Conservation (phyloP, 2,329 filamentous ascomycete genomes). For the Xylariaceae sp. region DNA sequence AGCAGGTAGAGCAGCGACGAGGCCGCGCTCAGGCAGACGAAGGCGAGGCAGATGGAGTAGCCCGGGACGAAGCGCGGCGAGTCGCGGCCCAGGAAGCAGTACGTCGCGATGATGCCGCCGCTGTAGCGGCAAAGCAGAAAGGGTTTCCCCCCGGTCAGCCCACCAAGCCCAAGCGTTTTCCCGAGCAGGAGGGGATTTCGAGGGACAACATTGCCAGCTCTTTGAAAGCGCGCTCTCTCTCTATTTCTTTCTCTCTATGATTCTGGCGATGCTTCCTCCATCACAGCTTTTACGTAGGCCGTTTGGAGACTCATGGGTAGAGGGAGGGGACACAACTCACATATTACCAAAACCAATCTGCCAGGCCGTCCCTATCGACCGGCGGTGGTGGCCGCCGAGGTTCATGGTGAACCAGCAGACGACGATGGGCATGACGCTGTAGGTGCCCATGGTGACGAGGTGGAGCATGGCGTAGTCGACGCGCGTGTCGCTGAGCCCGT, state of each 20-base stretch:
- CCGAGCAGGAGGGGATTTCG: too few relatives aligned
- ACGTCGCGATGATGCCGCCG: conserved; percentile 71
- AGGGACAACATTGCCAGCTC: not conserved
- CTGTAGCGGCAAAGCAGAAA: conserved; percentile 3
- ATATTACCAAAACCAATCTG: conserved; percentile 75
- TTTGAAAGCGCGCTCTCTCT: too few relatives aligned
- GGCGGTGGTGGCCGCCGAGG: conserved; percentile 62
- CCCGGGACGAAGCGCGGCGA: conserved; percentile 62
- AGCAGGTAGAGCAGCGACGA: conserved; percentile 54
- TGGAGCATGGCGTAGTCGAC: conserved; percentile 76
- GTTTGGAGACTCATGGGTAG: not conserved
- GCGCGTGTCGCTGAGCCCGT: conserved; percentile 59
- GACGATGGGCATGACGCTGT: conserved; percentile 83
- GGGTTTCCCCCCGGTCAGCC: not conserved
- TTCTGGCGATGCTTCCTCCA: too few relatives aligned
- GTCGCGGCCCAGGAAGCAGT: conserved; percentile 59
- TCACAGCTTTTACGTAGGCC: too few relatives aligned
- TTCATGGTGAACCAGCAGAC: conserved; percentile 83
- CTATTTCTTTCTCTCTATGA: conserved; percentile 2
- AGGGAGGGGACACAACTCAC: conserved; percentile 7
- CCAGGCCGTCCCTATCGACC: conserved; percentile 65
- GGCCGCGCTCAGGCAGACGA: conserved; percentile 59
- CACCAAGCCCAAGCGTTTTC: not conserved
- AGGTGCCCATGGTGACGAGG: conserved; percentile 70
- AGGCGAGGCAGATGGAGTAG: conserved; percentile 70